Evolutionary conservation across 208 protist species (phyloP).

Genomic region (Crithidia mellificae): DNA sequence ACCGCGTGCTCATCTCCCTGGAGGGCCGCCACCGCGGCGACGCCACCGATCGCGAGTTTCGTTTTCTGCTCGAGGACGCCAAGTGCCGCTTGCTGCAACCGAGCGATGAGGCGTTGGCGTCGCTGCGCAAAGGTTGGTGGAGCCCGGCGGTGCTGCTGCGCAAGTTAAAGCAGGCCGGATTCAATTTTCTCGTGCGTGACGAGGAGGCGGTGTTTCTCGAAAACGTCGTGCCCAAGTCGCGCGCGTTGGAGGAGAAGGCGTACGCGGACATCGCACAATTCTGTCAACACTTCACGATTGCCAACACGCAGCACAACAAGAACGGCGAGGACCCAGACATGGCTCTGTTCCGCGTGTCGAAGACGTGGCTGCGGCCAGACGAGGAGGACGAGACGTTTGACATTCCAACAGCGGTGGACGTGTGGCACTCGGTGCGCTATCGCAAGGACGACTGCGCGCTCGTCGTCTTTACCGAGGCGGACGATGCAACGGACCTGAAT

Average conservation of each 20-base stretch:
- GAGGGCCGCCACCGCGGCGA: conserved; percentile 81
- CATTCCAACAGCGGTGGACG: conserved; percentile 30
- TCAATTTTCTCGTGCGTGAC: conserved; percentile 86
- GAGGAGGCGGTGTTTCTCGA: conserved; percentile 73
- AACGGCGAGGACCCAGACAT: conserved; percentile 85
- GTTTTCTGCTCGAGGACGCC: conserved; percentile 78
- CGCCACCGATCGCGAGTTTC: conserved; percentile 84
- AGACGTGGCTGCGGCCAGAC: conserved; percentile 36
- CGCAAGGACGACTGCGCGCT: conserved; percentile 69
- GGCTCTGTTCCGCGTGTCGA: conserved; percentile 89
- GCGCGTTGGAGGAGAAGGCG: conserved; percentile 72
- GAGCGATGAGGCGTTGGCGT: conserved; percentile 72
- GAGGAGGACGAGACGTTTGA: conserved; percentile 50
- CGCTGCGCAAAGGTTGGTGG: conserved; percentile 67
- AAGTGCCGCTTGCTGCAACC: conserved; percentile 79
- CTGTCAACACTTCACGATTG: conserved; percentile 75
- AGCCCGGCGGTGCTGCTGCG: conserved; percentile 81
- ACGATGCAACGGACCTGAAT: conserved; percentile 58
- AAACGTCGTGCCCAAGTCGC: conserved; percentile 69
- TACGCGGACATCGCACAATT: conserved; percentile 91
- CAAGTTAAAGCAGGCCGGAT: conserved; percentile 76
- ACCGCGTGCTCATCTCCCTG: conserved; percentile 74
- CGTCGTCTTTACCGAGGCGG: conserved; percentile 54
- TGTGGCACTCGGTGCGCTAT: conserved; percentile 83
- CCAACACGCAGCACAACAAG: conserved; percentile 84